Evolutionary conservation across 1,284 basidiomycete genomes (phyloP).

Genomic region (Caloboletus inedulis): DNA sequence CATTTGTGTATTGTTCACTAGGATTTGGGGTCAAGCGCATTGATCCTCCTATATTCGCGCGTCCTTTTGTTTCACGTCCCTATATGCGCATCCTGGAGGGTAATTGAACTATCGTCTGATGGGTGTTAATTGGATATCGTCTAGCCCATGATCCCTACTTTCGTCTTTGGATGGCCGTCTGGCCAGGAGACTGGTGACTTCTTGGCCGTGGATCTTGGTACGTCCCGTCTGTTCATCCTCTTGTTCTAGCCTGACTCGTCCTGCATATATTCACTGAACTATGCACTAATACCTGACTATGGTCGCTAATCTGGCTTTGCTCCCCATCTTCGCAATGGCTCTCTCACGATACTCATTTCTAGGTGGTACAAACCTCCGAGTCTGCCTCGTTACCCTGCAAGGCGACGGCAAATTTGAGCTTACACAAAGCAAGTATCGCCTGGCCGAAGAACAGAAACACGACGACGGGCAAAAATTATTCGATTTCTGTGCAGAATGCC

Average conservation of each 20-base stretch:
- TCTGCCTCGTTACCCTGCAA: slow-evolving; percentile 91
- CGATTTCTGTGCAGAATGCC: slow-evolving; percentile 95
- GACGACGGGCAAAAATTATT: slow-evolving; percentile 94
- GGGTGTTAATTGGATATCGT: slow-evolving; percentile 9
- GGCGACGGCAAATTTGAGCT: slow-evolving; percentile 97
- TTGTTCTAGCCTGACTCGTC: not conserved
- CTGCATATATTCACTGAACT: not conserved
- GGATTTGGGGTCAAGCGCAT: not conserved
- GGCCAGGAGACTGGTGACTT: slow-evolving; percentile 89
- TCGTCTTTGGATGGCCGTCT: slow-evolving; percentile 94
- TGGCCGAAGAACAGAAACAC: slow-evolving; percentile 98
- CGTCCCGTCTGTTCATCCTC: slow-evolving; percentile 17
- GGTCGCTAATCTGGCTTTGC: not conserved
- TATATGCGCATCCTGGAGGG: slow-evolving; percentile 2
- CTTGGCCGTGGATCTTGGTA: slow-evolving; percentile 92
- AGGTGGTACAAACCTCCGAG: slow-evolving; percentile 96
- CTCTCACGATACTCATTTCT: not conserved
- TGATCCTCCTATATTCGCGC: not conserved
- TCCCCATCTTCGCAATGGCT: not conserved
- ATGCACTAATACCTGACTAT: not conserved
- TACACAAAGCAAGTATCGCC: slow-evolving; percentile 95
- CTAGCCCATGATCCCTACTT: slow-evolving; percentile 96
- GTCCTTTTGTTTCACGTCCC: not conserved
- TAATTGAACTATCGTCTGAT: slow-evolving; percentile 10
- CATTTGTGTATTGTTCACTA: not conserved